Evolutionary conservation across 768 basidiomycete genomes (phyloP), one percentile per base, ranked within the genome.

Genomic region (Tulasnella calospora): DNA sequence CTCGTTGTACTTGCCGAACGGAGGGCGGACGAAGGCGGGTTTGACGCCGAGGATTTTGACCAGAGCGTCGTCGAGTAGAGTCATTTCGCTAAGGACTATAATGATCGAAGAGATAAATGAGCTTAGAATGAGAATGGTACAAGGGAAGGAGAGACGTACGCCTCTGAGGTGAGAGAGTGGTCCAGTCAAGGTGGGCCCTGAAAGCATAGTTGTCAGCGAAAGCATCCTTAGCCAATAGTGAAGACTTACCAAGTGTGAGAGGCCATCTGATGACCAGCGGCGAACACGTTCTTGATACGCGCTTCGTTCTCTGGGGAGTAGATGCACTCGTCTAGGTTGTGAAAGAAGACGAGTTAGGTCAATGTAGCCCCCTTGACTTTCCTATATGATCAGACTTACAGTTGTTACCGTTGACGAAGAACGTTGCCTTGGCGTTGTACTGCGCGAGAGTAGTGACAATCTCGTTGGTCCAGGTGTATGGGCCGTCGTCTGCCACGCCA

Each of bases 401-500:
- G 71, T 40, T 27, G 71, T 40, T 46, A 5, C 71, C 71, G 51
- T 73, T 71, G 33, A 51, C n/a, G 69, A 80, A 81, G 71, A 78
- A 81, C 6, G 79, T 80, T 1, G 44, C 79, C n/a, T 80, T 80
- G 4, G 47, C 73, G 1, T 70, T 73, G 10, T 21, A 27, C 8
- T 35, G 41, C 40, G 71, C 61, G 51, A 80, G 74, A 9, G 55
- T 74, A 27, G 51, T 33, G 30, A 73, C 33, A 44, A 80, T 71
- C 21, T 78, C n/a, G 38, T 30, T 36, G 33, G 74, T 74, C 73
- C 72, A 81, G 35, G 44, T 70, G 72, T 78, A 78, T 3, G 80
- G 80, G 33, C 80, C 80, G 38, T 81, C 80, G 67, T 81, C 80
- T 72, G 78, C 1, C 30, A 15, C 9, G 21, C n/a, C n/a, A n/a